Evolutionary conservation across 345 rosid species (phyloP), one percentile per base, ranked within the genome.

Genomic region (Combretum micranthum): DNA sequence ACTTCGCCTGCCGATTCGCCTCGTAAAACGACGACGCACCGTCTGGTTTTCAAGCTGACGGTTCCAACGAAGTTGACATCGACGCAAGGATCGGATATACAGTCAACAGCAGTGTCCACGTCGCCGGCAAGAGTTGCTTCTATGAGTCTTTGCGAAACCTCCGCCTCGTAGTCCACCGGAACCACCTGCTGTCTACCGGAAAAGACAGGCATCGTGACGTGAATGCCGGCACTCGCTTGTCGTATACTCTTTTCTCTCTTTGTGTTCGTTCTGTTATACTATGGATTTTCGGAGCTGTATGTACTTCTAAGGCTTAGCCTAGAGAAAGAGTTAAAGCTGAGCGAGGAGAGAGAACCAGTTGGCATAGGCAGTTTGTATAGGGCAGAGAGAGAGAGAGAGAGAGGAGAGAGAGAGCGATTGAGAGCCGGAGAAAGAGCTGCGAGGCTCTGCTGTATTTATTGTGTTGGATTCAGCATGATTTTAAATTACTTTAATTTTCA

Each of bases 21-120:
- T 19, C 69, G 76, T 71, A 82, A 68, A 45, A 83, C 83, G 44
- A 89, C 79, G 65, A 83, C 94, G 55, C 76, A 73, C 78, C 76
- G 75, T 71, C 88, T 71, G 47, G 84, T 66, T 68, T 80, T 85
- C 63, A 93, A 75, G 66, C 72, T 74, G 47, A 93, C 90, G 13
- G 87, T 85, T 50, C 97, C 97, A 53, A 82, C 78, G 75, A 71
- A 93, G 82, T 93, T 93, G 54, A 89, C 88, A 68, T 89, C 99
- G 45, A 85, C 83, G 55, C 61, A 79, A 13, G 87, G 84, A 75
- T 89, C 84, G 60, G 79, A 64, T 61, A 89, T 54, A 63, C 85
- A 82, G 19, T 83, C 91, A 44, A 73, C 44, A 9, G 83, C 86
- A 37, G 90, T 76, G 57, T 55, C 75, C 57, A 77, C 59, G 74